These are phyloP conservation scores for Peribolospora kevripleyi DNA, from an alignment of 768 basidiomycete species.

Conservation along the genomic window DNA sequence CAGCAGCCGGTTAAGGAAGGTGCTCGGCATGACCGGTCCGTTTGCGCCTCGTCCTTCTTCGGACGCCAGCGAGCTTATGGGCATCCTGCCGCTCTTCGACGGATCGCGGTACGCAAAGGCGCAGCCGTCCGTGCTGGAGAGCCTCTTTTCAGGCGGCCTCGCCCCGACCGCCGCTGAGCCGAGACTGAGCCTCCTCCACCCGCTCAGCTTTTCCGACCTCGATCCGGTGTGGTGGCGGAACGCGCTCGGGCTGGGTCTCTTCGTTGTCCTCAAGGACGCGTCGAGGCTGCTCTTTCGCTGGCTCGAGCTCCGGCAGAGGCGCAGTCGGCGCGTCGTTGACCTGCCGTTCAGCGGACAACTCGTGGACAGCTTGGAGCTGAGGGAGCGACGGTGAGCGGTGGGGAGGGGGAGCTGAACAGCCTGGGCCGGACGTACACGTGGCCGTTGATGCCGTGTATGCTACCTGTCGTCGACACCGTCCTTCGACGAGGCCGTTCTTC, in stretches of 20 bases:
- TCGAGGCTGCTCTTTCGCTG: slow-evolving; percentile 2
- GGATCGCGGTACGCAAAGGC: neutral
- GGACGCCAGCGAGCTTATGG: neutral
- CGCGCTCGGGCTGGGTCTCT: slow-evolving; percentile 11
- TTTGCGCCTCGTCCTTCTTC: neutral
- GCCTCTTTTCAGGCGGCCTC: neutral
- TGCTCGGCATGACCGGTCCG: slow-evolving; percentile 5
- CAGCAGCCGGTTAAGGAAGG: neutral
- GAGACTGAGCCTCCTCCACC: neutral
- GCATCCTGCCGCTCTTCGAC: neutral
- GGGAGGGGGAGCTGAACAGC: too few relatives aligned
- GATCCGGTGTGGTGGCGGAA: slow-evolving; percentile 17
- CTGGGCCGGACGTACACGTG: too few relatives aligned
- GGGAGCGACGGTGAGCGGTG: too few relatives aligned
- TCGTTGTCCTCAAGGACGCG: slow-evolving; percentile 9
- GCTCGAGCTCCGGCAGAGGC: neutral
- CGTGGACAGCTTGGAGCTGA: too few relatives aligned
- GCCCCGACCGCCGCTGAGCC: neutral
- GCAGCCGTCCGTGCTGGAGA: neutral
- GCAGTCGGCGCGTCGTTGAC: neutral
- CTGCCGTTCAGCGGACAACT: too few relatives aligned
- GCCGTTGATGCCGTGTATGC: too few relatives aligned
- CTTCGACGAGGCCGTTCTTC: too few relatives aligned
- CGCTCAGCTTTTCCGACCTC: neutral
- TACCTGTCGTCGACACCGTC: too few relatives aligned